phyloP scores from a whole-genome alignment of 192 early-diverging fungal genomes.

The Coemansia sp. region DNA sequence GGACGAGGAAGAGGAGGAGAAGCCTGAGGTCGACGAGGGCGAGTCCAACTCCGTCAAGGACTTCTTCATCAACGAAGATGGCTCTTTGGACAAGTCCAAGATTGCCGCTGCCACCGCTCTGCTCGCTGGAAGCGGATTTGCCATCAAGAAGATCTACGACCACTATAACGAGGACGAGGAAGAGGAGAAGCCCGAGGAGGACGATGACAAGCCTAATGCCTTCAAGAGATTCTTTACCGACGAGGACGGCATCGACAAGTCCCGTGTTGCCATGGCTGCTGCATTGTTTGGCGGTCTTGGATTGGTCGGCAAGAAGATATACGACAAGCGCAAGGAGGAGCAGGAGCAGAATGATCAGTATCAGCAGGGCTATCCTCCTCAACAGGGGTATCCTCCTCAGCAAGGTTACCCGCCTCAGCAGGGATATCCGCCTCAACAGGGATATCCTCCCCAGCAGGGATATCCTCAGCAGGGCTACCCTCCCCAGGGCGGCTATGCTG shows the following conservation, averaged over 20 bases:
- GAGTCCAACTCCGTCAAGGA: constrained; percentile 15
- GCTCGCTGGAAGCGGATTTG: constrained; percentile 11
- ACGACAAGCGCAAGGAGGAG: constrained; percentile 24
- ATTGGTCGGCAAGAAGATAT: constrained; percentile 23
- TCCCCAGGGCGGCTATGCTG: constrained; percentile 1
- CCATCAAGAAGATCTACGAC: constrained; percentile 17
- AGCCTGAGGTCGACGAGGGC: constrained; percentile 4
- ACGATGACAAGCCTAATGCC: constrained; percentile 9
- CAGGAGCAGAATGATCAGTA: constrained; percentile 9
- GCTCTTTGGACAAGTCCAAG: constrained; percentile 24
- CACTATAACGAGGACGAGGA: constrained; percentile 16
- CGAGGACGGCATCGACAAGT: constrained; percentile 31
- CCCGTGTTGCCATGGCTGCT: constrained; percentile 18
- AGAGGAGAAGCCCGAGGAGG: constrained; percentile 6
- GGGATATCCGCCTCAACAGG: neutral
- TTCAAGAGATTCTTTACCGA: constrained; percentile 21
- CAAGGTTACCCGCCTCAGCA: neutral
- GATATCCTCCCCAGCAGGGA: neutral
- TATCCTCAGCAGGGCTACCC: constrained; percentile 5
- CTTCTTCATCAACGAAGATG: constrained; percentile 19
- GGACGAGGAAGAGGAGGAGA: constrained; percentile 12
- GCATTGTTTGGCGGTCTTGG: constrained; percentile 13
- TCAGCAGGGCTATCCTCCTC: constrained; percentile 13
- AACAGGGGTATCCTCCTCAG: neutral
- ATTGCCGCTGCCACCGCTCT: constrained; percentile 2